Base-by-base conservation (phyloP, 441 rosid genomes). In the Corymbia citriodora region DNA sequence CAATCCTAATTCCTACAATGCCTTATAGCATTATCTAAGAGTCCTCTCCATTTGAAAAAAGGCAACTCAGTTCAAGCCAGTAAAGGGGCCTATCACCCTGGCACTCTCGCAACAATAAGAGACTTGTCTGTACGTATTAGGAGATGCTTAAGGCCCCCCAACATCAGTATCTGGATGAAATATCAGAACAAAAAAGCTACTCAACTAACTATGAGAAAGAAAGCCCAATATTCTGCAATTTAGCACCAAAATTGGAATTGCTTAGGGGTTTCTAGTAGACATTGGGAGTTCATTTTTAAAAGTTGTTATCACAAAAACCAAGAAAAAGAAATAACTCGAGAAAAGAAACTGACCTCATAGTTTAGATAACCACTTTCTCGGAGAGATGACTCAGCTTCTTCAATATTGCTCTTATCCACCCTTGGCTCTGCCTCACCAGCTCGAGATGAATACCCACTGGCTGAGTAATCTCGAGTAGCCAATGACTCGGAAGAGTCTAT, bases 301-400 rank as follows among this genome's bases (percentile, higher is more conserved):
- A 19, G 52, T 25, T 4, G 10, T 79, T 45, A 23, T 49, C 88
- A 87, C 48, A 45, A 55, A 53, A 87, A 33, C 4, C 31, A 48
- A 33, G 88, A 61, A 57, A 87, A 33, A 23, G 7, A 53, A n/a
- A 45, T n/a, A 90, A 57, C 33, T 72, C 27, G 33, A 23, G n/a
- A 79, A 52, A 81, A 82, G n/a, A 48, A 83, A 36, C 91, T 40
- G 55, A 95, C 98, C 96, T 96, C 98, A 89, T 96, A 95, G 93
- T 95, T 96, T 86, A 96, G 94, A 90, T 92, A 95, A 89, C 96
- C 96, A 48, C 96, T 96, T 91, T 96, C 98, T 9, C 98, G 96
- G 88, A 96, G 96, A 87, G 97, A 93, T 57, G 96, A 94, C 92
- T 96, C 98, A 5, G 98, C 98, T 94, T 96, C 97, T 89, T 96